A percentile compares a stretch with the other conserved stretches of the same genome.
Evolutionary conservation across 2,329 filamentous ascomycete species (phyloP).

Genomic region (Hymenoscyphus repandus): DNA sequence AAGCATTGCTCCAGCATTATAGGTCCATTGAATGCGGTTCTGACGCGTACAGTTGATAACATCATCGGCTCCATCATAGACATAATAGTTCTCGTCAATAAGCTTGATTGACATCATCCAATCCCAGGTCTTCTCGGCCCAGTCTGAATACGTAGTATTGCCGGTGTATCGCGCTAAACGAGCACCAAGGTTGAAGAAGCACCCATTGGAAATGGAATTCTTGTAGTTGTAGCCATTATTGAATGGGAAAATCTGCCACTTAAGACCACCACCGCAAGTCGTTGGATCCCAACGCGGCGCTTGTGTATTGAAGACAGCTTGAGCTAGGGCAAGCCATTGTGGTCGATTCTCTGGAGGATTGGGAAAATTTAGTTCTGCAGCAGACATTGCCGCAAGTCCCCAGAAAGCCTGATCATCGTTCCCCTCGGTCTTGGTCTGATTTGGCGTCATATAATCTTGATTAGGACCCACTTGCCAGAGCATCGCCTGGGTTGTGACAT

Average conservation of each 20-base stretch:
- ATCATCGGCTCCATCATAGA: slow-evolving; percentile 59
- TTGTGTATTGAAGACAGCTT: slow-evolving; percentile 79
- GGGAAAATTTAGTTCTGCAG: slow-evolving; percentile 61
- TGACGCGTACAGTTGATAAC: slow-evolving; percentile 51
- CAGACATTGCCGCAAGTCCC: slow-evolving; percentile 65
- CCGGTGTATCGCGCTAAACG: slow-evolving; percentile 72
- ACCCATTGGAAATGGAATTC: slow-evolving; percentile 58
- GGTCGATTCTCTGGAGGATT: slow-evolving; percentile 52
- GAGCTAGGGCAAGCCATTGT: slow-evolving; percentile 66
- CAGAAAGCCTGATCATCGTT: slow-evolving; percentile 76
- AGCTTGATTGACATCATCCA: slow-evolving; percentile 57
- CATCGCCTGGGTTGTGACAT: slow-evolving; percentile 61
- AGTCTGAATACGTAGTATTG: slow-evolving; percentile 70
- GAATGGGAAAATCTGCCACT: slow-evolving; percentile 82
- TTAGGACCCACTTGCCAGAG: slow-evolving; percentile 69
- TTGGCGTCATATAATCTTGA: slow-evolving; percentile 72
- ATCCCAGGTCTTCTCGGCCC: slow-evolving; percentile 69
- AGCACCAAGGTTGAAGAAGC: slow-evolving; percentile 58
- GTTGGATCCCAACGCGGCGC: slow-evolving; percentile 65
- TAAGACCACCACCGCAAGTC: slow-evolving; percentile 68
- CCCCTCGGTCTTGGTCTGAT: slow-evolving; percentile 62
- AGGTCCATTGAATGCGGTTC: slow-evolving; percentile 61
- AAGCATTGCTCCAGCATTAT: slow-evolving; percentile 63
- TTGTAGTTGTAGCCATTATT: slow-evolving; percentile 81
- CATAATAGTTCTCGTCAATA: slow-evolving; percentile 52